Percentiles rank a stretch among this genome's conserved stretches.
Conservation (phyloP, 2,329 filamentous ascomycete genomes). For the Fonsecaea erecta region DNA sequence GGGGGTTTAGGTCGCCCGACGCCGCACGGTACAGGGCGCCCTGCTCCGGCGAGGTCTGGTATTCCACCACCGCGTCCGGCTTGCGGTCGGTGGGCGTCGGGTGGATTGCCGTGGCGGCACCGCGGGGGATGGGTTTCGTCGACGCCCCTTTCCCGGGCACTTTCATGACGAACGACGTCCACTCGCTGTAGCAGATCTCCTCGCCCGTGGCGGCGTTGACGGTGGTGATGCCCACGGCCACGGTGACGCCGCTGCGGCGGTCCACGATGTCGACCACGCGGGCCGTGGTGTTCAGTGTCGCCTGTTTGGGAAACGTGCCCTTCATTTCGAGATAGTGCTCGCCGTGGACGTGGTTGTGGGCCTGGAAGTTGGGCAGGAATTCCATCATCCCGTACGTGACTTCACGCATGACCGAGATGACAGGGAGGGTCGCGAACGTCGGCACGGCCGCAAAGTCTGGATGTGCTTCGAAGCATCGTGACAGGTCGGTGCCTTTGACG, state of each 20-base stretch:
- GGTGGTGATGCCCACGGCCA: conserved; percentile 25
- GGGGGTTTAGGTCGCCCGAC: conserved; percentile 26
- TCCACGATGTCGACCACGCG: conserved; percentile 25
- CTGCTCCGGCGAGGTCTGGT: conserved; percentile 23
- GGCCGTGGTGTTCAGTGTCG: conserved; percentile 17
- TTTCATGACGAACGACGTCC: conserved; percentile 27
- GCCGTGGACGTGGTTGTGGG: conserved; percentile 28
- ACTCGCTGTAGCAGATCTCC: conserved; percentile 28
- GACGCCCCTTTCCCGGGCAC: conserved; percentile 23
- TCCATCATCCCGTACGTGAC: conserved; percentile 20
- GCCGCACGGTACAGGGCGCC: conserved; percentile 28
- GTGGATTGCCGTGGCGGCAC: background rate
- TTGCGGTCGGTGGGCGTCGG: conserved; percentile 8
- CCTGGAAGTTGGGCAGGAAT: conserved; percentile 24
- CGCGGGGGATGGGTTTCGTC: background rate
- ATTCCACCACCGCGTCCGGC: conserved; percentile 17
- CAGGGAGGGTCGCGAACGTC: conserved; percentile 21
- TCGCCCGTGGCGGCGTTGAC: conserved; percentile 11
- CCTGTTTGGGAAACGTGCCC: conserved; percentile 12
- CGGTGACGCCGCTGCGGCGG: conserved; percentile 24
- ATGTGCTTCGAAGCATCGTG: conserved; percentile 26
- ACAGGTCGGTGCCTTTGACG: conserved; percentile 20
- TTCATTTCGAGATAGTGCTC: conserved; percentile 27
- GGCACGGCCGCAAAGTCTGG: conserved; percentile 24
- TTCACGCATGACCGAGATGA: conserved; percentile 22